These are phyloP conservation scores for Hanseniaspora meyeri DNA, from an alignment of 805 yeast species.

Conservation along the genomic window DNA sequence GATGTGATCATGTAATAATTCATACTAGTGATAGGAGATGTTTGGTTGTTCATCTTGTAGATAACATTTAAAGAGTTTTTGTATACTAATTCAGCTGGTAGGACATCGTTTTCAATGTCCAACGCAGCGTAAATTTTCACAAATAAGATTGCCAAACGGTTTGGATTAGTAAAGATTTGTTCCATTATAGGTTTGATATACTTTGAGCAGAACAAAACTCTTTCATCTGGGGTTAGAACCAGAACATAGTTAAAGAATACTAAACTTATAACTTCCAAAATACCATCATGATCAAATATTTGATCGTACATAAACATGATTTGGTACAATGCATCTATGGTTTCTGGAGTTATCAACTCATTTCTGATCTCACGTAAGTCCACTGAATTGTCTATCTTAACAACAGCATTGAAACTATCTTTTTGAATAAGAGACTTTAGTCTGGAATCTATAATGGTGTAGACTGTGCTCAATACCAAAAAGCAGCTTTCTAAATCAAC, in stretches of 20 bases:
- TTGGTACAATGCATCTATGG: slow-evolving; percentile 8
- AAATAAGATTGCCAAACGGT: slow-evolving; percentile 30
- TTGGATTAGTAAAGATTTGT: slow-evolving; percentile 17
- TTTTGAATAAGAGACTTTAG: not conserved
- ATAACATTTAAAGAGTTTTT: slow-evolving; percentile 1
- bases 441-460: slow-evolving; percentile 8
- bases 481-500: slow-evolving; percentile 12
- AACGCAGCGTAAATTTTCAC: slow-evolving; percentile 41
- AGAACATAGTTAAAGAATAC: slow-evolving; percentile 14
- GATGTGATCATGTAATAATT: slow-evolving; percentile 47
- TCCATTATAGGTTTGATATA: slow-evolving; percentile 4
- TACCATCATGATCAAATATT: slow-evolving; percentile 11
- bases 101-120: slow-evolving; percentile 19
- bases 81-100: not conserved
- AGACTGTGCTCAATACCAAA: slow-evolving; percentile 7
- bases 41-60: slow-evolving; percentile 4
- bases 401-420: not conserved
- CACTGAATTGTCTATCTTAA: not conserved
- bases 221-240: slow-evolving; percentile 2
- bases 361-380: not conserved
- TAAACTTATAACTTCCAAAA: slow-evolving; percentile 10
- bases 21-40: slow-evolving; percentile 15
- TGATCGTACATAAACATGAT: slow-evolving; percentile 1
- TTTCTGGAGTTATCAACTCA: not conserved
- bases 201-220: not conserved